Percentiles rank a stretch among this genome's conserved stretches.
Evolutionary conservation across 352 stramenopile genomes (phyloP).

Genomic region (Globisporangium barbulae): DNA sequence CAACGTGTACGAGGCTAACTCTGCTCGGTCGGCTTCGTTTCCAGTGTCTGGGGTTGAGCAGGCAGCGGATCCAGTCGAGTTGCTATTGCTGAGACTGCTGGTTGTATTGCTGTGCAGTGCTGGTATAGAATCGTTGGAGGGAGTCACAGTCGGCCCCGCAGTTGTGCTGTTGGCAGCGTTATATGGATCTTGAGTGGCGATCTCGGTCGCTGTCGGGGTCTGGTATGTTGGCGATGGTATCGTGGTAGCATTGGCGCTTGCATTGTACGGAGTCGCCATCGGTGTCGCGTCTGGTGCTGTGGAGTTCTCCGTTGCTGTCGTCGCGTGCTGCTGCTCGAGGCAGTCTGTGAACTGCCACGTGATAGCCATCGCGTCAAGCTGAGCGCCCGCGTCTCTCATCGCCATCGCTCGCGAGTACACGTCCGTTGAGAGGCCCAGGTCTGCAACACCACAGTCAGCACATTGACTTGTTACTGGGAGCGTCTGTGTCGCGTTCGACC

Average conservation of each 20-base stretch:
- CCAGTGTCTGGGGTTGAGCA: not conserved
- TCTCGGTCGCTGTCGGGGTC: not conserved
- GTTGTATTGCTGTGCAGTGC: not conserved
- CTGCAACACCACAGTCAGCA: not conserved
- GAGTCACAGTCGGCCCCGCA: not conserved
- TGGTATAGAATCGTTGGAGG: not conserved
- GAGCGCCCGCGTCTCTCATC: not conserved
- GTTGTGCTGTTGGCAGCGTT: not conserved
- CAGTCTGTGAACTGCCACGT: slow-evolving; percentile 1
- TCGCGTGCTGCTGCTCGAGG: not conserved
- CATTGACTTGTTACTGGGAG: not conserved
- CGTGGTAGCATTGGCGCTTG: not conserved
- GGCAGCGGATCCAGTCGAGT: not conserved
- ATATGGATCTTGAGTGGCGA: not conserved
- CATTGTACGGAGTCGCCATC: not conserved
- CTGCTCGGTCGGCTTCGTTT: not conserved
- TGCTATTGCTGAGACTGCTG: not conserved
- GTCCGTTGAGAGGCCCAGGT: not conserved
- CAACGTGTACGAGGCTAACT: not conserved
- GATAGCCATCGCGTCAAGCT: not conserved
- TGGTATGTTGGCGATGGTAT: not conserved
- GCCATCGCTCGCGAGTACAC: not conserved
- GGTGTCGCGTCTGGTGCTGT: not conserved
- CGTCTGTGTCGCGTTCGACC: not conserved
- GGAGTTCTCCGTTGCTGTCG: not conserved